These are phyloP conservation scores for Candida vaughaniae DNA, from an alignment of 805 yeast species.

Conservation along the genomic window DNA sequence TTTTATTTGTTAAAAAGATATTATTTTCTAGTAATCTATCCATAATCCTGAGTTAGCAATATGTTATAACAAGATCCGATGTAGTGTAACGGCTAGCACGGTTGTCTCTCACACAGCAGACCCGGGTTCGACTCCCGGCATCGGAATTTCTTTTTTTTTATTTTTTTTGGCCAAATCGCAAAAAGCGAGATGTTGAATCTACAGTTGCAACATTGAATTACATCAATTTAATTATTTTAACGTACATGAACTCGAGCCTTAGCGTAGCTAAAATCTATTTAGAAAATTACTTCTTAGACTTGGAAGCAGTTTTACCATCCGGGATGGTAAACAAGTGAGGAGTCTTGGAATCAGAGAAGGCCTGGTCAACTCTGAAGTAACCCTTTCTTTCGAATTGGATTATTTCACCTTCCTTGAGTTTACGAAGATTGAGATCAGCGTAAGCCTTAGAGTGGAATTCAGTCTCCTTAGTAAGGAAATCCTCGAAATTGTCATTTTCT, in stretches of 20 bases:
- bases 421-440: slow-evolving; percentile 77
- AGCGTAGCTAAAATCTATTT: too few species aligned
- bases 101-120: slow-evolving; percentile 55
- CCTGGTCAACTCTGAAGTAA: slow-evolving; percentile 77
- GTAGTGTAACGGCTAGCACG: slow-evolving; percentile 55
- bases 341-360: slow-evolving; percentile 56
- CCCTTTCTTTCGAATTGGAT: slow-evolving; percentile 98
- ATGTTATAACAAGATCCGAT: too few species aligned
- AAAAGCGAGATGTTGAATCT: too few species aligned
- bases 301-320: slow-evolving; percentile 70
- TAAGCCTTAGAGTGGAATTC: slow-evolving; percentile 76
- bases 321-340: slow-evolving; percentile 90
- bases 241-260: too few species aligned
- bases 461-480: slow-evolving; percentile 83
- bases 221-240: too few species aligned
- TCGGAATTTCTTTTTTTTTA: slow-evolving; percentile 48
- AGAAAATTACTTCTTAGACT: slow-evolving; percentile 35
- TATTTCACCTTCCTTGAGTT: slow-evolving; percentile 80
- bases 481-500: slow-evolving; percentile 91
- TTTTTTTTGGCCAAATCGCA: not conserved
- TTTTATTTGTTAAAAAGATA: too few species aligned
- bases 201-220: too few species aligned
- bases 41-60: too few species aligned
- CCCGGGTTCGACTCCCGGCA: slow-evolving; percentile 88
- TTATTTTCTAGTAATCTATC: too few species aligned